phyloP scores from a whole-genome alignment of 345 rosid species.

The Camelina laxa region DNA sequence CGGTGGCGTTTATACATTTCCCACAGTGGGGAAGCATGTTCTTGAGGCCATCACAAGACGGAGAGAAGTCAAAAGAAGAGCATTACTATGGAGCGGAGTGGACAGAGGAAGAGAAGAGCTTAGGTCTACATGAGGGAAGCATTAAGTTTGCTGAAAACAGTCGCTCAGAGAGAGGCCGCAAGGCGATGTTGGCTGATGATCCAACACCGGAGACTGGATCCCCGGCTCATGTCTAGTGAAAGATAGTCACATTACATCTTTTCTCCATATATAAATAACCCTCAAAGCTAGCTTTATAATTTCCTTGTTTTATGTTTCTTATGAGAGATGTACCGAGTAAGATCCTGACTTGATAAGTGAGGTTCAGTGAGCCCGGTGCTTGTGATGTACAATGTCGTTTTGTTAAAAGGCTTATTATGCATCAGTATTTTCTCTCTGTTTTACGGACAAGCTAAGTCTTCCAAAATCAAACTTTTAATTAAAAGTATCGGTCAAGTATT shows the following conservation, averaged over 20 bases:
- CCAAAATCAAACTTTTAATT: neutral
- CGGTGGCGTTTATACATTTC: constrained; percentile 66
- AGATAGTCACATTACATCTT: neutral
- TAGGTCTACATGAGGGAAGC: constrained; percentile 66
- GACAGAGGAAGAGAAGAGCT: constrained; percentile 70
- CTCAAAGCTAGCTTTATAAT: constrained; percentile 26
- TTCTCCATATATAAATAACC: constrained; percentile 30
- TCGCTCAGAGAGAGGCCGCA: constrained; percentile 73
- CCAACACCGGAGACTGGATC: constrained; percentile 57
- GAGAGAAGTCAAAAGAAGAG: constrained; percentile 59
- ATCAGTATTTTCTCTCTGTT: constrained; percentile 8
- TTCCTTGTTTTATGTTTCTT: constrained; percentile 20
- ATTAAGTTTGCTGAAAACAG: constrained; percentile 75
- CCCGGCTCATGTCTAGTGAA: constrained; percentile 56
- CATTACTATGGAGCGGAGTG: constrained; percentile 64
- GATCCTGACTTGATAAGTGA: constrained; percentile 40
- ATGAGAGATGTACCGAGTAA: constrained; percentile 36
- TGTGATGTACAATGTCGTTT: constrained; percentile 32
- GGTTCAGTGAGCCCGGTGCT: constrained; percentile 41
- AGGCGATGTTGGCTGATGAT: constrained; percentile 47
- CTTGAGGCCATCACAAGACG: constrained; percentile 55
- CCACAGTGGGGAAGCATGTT: constrained; percentile 94
- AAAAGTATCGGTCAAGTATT: neutral
- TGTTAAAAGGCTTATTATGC: constrained; percentile 17
- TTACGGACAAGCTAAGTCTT: neutral